Conservation (phyloP, 208 protist species). For the Borovskyia barvae region DNA sequence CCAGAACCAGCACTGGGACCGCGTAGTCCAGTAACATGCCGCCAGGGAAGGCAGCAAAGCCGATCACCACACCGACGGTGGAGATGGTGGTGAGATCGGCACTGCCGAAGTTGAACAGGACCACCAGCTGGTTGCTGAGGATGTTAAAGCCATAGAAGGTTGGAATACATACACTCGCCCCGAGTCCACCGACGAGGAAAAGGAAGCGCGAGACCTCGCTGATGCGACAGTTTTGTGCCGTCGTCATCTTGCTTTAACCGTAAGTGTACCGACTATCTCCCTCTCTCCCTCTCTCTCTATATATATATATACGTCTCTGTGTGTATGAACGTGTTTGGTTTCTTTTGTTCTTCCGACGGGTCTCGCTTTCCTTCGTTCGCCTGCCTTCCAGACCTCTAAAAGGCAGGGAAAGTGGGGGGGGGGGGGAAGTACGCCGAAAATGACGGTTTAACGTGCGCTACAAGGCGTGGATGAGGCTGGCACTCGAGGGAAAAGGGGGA, state of each 20-base stretch:
- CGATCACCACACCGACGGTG: constrained; percentile 44
- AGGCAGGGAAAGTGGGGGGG: neutral
- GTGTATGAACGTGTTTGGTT: no score
- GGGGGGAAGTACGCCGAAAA: neutral
- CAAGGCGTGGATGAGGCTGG: no score
- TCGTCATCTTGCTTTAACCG: constrained; percentile 2
- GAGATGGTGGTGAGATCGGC: constrained; percentile 57
- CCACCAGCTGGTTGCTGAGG: constrained; percentile 39
- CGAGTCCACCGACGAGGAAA: constrained; percentile 41
- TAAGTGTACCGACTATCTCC: neutral
- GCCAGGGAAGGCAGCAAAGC: constrained; percentile 40
- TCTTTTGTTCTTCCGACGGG: no score
- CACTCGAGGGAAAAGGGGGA: neutral
- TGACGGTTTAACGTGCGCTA: no score
- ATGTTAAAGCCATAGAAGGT: constrained; percentile 64
- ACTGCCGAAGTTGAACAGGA: constrained; percentile 29
- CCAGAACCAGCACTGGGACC: constrained; percentile 39
- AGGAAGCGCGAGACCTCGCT: constrained; percentile 48
- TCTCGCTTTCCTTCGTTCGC: no score
- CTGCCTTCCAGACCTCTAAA: no score
- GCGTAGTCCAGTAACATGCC: constrained; percentile 64
- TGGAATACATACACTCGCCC: constrained; percentile 30
- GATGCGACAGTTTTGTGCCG: constrained; percentile 26
- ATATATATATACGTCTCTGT: neutral
- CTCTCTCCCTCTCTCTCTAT: neutral